Base-by-base conservation (phyloP, 2,329 filamentous ascomycete genomes). In the Colletotrichum sp. region DNA sequence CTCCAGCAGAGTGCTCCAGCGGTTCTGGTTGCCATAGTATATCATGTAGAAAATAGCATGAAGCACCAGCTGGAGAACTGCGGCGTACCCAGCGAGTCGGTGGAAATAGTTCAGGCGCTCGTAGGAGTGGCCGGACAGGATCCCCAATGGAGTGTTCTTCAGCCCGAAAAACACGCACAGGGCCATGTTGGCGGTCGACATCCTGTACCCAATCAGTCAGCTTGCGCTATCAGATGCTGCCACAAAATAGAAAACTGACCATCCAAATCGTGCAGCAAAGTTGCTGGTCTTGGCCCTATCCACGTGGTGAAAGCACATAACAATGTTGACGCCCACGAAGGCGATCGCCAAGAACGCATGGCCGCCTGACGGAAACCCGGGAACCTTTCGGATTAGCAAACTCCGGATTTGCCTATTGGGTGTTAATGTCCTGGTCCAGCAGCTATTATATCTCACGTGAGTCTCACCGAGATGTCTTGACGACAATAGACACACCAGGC, bases 31-130 rank as follows among this genome's bases (percentile, higher is more conserved):
- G 16, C 80, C 80, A 39, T 86, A 84, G 32, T 83, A 79, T 0
- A 81, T 68, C 1, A 80, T 77, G 71, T 88, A 86, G 0, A 85
- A 75, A 9, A 81, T 78, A 1, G 78, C 81, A 59, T 90, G 88
- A 0, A 87, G 63, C 1, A 86, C 70, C 10, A 83, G 78, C 8
- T 82, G 83, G 0, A 84, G 34, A 4, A 87, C 79, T 1, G 86
- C 85, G 1, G 84, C 82, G 57, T 89, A 89, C 5, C 88, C 88
- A 4, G 84, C 84, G 5, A 86, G 79, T 55, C 86, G 85, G 76
- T 90, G 89, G 7, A 90, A 82, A 3, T 84, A 80, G 60, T 89
- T 89, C 10, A 90, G 83, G 30, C 86, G 82, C 65, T 88, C 87
- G 73, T 90, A 87, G 4, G 88, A 87, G 64, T 10, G 3, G 85